Evolutionary conservation across 768 basidiomycete genomes (phyloP).

Genomic region (Mycena filopes): DNA sequence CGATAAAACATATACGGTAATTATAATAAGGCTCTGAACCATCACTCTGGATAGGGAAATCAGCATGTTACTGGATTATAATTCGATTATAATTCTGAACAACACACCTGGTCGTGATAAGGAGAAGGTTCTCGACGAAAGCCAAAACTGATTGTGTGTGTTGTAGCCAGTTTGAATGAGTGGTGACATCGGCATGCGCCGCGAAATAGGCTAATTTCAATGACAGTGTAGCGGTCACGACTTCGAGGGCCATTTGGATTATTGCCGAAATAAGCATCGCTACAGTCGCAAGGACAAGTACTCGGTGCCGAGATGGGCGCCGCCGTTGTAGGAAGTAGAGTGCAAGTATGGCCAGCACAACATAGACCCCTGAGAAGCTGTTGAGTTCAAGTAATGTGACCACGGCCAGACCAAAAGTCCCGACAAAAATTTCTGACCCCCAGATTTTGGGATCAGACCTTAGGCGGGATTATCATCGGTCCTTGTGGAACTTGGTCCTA

Average conservation of each 20-base stretch:
- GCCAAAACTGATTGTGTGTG: neutral
- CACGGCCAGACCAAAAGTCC: too few species aligned
- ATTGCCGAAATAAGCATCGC: neutral
- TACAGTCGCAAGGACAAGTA: neutral
- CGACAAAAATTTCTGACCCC: too few species aligned
- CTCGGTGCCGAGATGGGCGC: neutral
- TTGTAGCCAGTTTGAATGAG: neutral
- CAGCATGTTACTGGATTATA: too few species aligned
- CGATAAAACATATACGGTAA: neutral
- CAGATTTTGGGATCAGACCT: too few species aligned
- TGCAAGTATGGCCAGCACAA: neutral
- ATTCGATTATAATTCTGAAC: too few species aligned
- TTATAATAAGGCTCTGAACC: neutral
- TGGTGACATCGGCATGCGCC: too few species aligned
- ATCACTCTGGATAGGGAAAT: neutral
- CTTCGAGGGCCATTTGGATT: neutral
- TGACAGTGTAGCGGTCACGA: neutral
- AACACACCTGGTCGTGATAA: too few species aligned
- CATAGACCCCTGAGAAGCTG: conserved; percentile 14
- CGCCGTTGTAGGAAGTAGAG: neutral
- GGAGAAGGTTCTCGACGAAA: neutral
- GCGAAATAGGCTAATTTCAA: neutral
- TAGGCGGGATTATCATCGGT: too few species aligned
- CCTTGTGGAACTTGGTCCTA: too few species aligned
- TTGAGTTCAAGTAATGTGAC: too few species aligned